These are phyloP conservation scores for Dictyostelium capitatum DNA, from an alignment of 78 protist species.

Conservation along the genomic window DNA sequence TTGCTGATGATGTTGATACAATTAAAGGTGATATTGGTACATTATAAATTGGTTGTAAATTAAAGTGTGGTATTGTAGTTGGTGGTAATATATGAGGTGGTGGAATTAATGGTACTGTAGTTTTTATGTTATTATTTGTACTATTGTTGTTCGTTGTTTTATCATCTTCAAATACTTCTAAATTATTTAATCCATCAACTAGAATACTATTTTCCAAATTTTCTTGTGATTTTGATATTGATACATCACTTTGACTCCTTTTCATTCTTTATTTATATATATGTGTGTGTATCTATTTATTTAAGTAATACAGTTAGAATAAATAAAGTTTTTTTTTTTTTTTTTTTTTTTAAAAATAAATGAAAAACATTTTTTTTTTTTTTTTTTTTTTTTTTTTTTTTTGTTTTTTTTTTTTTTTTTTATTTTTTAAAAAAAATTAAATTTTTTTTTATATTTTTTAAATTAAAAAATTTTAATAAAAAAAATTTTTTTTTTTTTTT, in stretches of 20 bases:
- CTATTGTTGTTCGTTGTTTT: background rate
- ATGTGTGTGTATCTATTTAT: background rate
- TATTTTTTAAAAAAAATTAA: too few species aligned
- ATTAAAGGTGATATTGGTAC: background rate
- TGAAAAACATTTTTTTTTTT: too few species aligned
- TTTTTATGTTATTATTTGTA: background rate
- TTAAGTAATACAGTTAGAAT: background rate
- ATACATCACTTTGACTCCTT: conserved; percentile 29
- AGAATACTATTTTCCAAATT: background rate
- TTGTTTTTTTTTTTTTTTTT: too few species aligned
- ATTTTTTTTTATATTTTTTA: too few species aligned
- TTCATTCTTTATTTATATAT: background rate
- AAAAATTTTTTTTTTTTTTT: too few species aligned
- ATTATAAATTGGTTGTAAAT: background rate
- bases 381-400: too few species aligned
- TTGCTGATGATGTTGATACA: background rate
- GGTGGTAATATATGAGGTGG: background rate
- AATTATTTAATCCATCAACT: background rate
- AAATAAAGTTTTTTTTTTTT: background rate
- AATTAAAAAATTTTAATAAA: too few species aligned
- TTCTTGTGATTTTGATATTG: conserved; percentile 33
- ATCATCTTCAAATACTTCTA: background rate
- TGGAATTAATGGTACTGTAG: background rate
- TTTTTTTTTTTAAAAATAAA: too few species aligned
- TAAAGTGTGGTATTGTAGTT: background rate